A percentile compares a stretch with the other conserved stretches of the same genome.
phyloP scores from a whole-genome alignment of 192 early-diverging fungal genomes.

The Gaertneriomyces semiglobifer region DNA sequence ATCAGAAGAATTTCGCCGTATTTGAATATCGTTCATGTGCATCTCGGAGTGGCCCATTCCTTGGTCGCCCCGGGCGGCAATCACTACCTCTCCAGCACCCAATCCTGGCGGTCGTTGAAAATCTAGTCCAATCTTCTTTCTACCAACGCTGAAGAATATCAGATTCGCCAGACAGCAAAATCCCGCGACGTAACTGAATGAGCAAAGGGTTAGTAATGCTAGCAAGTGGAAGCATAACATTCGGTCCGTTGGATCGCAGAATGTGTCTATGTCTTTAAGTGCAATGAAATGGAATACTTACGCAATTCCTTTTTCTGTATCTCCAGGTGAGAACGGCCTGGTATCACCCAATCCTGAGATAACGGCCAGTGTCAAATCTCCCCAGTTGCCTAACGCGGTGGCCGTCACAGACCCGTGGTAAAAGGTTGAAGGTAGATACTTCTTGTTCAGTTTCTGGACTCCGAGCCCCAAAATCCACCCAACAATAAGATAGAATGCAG shows the following conservation, averaged over 20 bases:
- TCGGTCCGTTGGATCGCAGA: not conserved
- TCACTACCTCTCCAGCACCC: not conserved
- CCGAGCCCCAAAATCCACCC: constrained; percentile 23
- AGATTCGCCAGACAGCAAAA: constrained; percentile 31
- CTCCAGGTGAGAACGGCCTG: constrained; percentile 26
- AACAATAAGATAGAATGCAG: not conserved
- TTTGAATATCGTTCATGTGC: not conserved
- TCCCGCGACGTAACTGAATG: constrained; percentile 32
- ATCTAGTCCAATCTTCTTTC: constrained; percentile 23
- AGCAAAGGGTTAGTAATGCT: not conserved
- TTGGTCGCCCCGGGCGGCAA: no score
- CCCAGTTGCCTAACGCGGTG: constrained; percentile 33
- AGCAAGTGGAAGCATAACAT: not conserved
- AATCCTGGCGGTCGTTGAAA: constrained; percentile 1
- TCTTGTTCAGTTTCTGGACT: constrained; percentile 11
- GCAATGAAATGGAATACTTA: constrained; percentile 17
- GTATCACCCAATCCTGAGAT: constrained; percentile 23
- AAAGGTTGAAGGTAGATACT: not conserved
- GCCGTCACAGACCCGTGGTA: constrained; percentile 11
- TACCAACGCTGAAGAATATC: constrained; percentile 31
- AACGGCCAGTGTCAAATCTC: constrained; percentile 34
- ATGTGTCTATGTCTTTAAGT: not conserved
- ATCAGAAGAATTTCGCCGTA: not conserved
- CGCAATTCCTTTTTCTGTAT: constrained; percentile 21
- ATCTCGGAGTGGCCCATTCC: no score